Evolutionary conservation across 257 asterid species (phyloP), one percentile per base, ranked within the genome.

Genomic region (Schizonepeta tenuifolia): DNA sequence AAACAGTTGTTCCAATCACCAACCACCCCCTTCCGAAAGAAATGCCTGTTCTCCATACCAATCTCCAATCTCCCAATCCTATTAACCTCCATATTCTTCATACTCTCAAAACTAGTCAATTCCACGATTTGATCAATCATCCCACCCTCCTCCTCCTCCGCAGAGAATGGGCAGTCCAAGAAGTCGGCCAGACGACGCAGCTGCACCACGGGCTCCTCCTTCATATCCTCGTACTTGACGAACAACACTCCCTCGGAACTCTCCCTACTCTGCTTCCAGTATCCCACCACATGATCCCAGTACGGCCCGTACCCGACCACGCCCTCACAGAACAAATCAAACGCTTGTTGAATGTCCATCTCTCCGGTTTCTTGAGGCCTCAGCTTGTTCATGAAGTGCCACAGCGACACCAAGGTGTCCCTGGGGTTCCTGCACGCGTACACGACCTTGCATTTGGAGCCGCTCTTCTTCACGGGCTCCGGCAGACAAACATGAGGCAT

Each of bases 321-420:
- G 2, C 86, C 81, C 1, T 50, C 21, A 24, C 81, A 78, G 66
- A 67, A 82, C 64, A 0, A 9, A 4, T 57, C 77, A 5, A 78
- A 75, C 4, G 3, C 68, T 6, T 75, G 71, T 4, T 24, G 62
- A 0, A 79, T 60, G 0, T 62, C 22, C 14, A 44, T 63, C 7
- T 13, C 26, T 14, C 62, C 63, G 73, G 26, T 28, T 20, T 64
- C 77, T 1, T 18, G 6, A 4, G 5, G 66, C 75, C 65, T 64
- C 13, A 79, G 5, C 64, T 76, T 75, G 77, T 75, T 75, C 1
- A 60, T 33, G 71, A 69, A 75, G 44, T 78, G 81, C 86, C 83
- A 82, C 13, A 78, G 75, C 3, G 86, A 78, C 56, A 78, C 83
- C 40, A 82, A 72, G 9, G 72, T 51, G 75, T 82, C 83, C 47